Evolutionary conservation across 2,329 filamentous ascomycete genomes (phyloP).

Genomic region (Sarocladium kiliense): DNA sequence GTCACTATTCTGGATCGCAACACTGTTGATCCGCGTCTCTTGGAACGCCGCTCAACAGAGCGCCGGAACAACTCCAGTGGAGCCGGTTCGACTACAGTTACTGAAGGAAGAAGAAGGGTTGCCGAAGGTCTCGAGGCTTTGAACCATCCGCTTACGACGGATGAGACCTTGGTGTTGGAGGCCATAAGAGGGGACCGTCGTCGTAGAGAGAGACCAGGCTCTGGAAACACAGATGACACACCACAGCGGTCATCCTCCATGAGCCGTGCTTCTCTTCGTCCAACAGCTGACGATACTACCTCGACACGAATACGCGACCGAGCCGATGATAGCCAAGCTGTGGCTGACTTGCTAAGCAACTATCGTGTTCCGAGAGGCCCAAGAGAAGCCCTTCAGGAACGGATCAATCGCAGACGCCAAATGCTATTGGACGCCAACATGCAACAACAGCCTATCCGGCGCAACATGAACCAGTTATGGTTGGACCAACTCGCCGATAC

Average conservation of each 20-base stretch:
- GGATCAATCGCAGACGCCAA: constrained; percentile 17
- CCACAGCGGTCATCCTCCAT: not conserved
- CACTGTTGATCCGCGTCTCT: constrained; percentile 47
- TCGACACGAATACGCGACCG: constrained; percentile 22
- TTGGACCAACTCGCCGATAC: constrained; percentile 30
- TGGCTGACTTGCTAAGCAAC: constrained; percentile 32
- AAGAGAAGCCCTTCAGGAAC: constrained; percentile 5
- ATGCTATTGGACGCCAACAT: constrained; percentile 22
- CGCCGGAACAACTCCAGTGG: not conserved
- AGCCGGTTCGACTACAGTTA: not conserved
- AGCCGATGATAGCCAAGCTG: constrained; percentile 30
- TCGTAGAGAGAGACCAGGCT: constrained; percentile 35
- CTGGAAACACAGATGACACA: not conserved
- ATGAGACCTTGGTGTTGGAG: constrained; percentile 53
- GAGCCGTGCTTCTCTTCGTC: not conserved
- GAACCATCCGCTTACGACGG: constrained; percentile 45
- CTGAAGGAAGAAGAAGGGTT: constrained; percentile 22
- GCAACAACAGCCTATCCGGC: constrained; percentile 15
- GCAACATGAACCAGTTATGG: constrained; percentile 24
- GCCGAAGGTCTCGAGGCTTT: constrained; percentile 35
- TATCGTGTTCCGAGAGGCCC: constrained; percentile 28
- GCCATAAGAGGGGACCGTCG: constrained; percentile 50
- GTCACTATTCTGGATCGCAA: constrained; percentile 51
- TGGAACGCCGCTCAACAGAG: constrained; percentile 34
- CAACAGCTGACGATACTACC: constrained; percentile 18